Conservation (phyloP, 441 rosid genomes). For the Corymbia calophylla region DNA sequence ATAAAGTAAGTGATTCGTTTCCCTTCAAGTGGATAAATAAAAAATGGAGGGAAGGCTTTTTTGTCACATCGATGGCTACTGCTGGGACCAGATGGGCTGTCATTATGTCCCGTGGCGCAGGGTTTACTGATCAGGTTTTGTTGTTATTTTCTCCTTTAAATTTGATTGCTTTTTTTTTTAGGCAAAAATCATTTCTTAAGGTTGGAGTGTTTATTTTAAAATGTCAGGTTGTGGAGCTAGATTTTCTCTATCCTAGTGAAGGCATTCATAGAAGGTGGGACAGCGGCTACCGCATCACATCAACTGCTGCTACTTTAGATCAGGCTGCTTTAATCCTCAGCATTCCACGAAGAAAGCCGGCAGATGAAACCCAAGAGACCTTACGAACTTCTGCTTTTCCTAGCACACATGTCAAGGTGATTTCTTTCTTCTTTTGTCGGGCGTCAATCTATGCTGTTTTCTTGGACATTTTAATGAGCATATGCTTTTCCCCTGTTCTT, state of each 20-base stretch:
- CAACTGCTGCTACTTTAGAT: constrained; percentile 11
- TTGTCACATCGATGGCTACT: constrained; percentile 10
- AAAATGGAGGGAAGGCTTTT: constrained; percentile 8
- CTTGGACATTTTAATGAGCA: neutral
- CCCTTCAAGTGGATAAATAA: constrained; percentile 15
- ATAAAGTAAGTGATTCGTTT: constrained; percentile 11
- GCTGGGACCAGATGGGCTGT: constrained; percentile 10
- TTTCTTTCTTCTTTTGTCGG: neutral
- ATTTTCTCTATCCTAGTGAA: constrained; percentile 18
- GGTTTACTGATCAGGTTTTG: constrained; percentile 6
- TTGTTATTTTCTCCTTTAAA: neutral
- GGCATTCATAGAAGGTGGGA: constrained; percentile 17
- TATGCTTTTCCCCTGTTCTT: neutral
- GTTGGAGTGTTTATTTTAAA: neutral
- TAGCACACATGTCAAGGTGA: constrained; percentile 14
- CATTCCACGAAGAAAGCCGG: constrained; percentile 10
- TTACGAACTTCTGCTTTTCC: constrained; percentile 14
- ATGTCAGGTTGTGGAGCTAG: constrained; percentile 12
- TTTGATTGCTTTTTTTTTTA: neutral
- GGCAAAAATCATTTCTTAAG: neutral
- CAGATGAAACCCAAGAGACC: constrained; percentile 16
- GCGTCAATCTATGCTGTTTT: neutral
- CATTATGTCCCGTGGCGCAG: constrained; percentile 13
- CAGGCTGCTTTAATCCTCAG: constrained; percentile 14
- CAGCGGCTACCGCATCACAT: constrained; percentile 10